These are phyloP conservation scores for Kazachstania kunashirensis DNA, from an alignment of 805 yeast genomes.

Conservation along the genomic window DNA sequence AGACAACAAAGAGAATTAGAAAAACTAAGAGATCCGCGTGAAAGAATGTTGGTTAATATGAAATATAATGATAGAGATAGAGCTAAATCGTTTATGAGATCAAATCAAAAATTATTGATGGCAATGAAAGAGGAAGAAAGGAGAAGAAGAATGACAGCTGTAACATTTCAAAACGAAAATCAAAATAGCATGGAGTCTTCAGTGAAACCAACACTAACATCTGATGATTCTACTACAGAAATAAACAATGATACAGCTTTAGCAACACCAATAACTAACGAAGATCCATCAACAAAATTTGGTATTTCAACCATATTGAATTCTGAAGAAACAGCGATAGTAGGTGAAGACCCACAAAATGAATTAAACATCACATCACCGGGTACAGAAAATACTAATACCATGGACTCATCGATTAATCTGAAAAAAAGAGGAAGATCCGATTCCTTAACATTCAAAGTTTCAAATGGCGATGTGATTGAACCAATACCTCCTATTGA, in stretches of 20 bases:
- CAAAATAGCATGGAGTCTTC: too few species aligned
- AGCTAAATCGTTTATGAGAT: conserved; percentile 28
- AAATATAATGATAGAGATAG: conserved; percentile 29
- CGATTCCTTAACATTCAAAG: background rate
- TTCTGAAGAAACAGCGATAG: conserved; percentile 10
- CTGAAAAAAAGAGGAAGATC: background rate
- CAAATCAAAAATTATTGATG: conserved; percentile 23
- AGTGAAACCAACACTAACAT: too few species aligned
- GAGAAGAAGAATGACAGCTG: conserved; percentile 23
- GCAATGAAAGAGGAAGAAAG: conserved; percentile 29
- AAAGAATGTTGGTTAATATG: conserved; percentile 28
- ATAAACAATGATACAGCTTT: too few species aligned
- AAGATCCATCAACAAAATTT: conserved; percentile 15
- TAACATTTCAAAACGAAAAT: conserved; percentile 1
- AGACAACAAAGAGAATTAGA: conserved; percentile 25
- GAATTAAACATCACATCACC: background rate
- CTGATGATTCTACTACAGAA: too few species aligned
- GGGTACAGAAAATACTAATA: background rate
- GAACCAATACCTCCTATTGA: background rate
- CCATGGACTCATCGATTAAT: background rate
- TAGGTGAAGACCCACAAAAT: background rate
- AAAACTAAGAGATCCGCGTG: conserved; percentile 25
- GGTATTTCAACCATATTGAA: conserved; percentile 22
- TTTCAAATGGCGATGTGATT: background rate
- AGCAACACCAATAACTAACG: too few species aligned